phyloP scores from a whole-genome alignment of 495 filamentous ascomycete genomes.

The Neurospora sp. region DNA sequence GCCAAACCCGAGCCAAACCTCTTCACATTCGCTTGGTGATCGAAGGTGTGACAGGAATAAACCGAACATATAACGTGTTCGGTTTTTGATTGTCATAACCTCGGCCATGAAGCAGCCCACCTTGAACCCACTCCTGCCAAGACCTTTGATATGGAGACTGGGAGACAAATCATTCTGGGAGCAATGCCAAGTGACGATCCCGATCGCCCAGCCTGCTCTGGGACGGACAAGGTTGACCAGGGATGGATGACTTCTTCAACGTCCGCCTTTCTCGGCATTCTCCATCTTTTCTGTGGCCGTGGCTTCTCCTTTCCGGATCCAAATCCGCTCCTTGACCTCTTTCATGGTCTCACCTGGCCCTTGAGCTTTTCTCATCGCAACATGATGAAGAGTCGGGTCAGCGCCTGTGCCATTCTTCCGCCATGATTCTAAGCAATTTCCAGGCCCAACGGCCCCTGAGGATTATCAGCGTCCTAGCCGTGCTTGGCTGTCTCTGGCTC shows the following conservation, averaged over 20 bases:
- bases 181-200: not conserved
- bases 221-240: not conserved
- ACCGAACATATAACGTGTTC: too few relatives aligned
- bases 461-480: constrained; percentile 5
- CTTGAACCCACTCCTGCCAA: not conserved
- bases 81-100: too few relatives aligned
- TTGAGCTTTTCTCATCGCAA: not conserved
- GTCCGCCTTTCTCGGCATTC: not conserved
- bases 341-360: not conserved
- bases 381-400: not conserved
- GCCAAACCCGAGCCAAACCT: not conserved
- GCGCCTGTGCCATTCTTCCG: constrained; percentile 3
- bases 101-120: not conserved
- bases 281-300: not conserved
- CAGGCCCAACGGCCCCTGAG: constrained; percentile 7
- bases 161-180: not conserved
- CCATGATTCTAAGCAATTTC: constrained; percentile 7
- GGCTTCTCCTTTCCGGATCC: not conserved
- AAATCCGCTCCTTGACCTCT: not conserved
- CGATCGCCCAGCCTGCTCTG: not conserved
- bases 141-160: not conserved
- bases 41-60: too few relatives aligned
- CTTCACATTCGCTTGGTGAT: not conserved
- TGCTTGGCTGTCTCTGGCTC: constrained; percentile 7
- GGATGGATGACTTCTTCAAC: not conserved